Evolutionary conservation across 352 stramenopile genomes (phyloP).

Genomic region (Phytophthora cactorum): DNA sequence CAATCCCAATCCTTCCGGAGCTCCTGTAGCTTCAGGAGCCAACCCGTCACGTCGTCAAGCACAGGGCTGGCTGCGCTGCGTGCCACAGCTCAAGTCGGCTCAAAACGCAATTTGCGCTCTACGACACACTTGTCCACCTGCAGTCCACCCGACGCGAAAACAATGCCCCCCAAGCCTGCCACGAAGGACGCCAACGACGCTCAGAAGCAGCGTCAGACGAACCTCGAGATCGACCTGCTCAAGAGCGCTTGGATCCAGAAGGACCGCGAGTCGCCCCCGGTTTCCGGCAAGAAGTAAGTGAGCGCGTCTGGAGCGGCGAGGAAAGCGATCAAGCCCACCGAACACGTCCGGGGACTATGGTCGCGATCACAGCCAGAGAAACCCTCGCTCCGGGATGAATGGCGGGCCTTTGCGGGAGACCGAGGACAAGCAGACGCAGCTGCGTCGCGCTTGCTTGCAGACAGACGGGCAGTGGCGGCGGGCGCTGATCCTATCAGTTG

Average conservation of each 20-base stretch:
- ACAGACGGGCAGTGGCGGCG: conserved; percentile 19
- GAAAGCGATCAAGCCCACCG: conserved; percentile 4
- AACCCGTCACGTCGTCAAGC: conserved; percentile 44
- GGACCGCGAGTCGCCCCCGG: conserved; percentile 51
- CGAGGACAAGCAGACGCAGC: conserved; percentile 28
- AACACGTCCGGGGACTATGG: conserved; percentile 7
- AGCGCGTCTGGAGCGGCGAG: neutral
- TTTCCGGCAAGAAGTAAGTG: conserved; percentile 38
- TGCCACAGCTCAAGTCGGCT: conserved; percentile 38
- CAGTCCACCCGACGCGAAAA: conserved; percentile 21
- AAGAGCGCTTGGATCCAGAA: conserved; percentile 71
- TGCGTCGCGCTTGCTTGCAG: conserved; percentile 22
- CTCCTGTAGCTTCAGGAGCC: conserved; percentile 38
- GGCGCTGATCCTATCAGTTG: conserved; percentile 21
- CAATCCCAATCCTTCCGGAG: conserved; percentile 37
- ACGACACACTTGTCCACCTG: conserved; percentile 28
- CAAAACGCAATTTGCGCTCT: conserved; percentile 47
- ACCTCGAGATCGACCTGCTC: conserved; percentile 69
- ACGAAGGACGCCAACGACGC: conserved; percentile 44
- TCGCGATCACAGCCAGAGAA: conserved; percentile 7
- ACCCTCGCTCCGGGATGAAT: conserved; percentile 17
- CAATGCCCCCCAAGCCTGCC: conserved; percentile 41
- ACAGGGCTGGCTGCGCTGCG: conserved; percentile 23
- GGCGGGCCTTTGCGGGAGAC: conserved; percentile 16
- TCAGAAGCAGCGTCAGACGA: conserved; percentile 67